These are phyloP conservation scores for Garcia nutans DNA, from an alignment of 345 rosid species.

Conservation along the genomic window DNA sequence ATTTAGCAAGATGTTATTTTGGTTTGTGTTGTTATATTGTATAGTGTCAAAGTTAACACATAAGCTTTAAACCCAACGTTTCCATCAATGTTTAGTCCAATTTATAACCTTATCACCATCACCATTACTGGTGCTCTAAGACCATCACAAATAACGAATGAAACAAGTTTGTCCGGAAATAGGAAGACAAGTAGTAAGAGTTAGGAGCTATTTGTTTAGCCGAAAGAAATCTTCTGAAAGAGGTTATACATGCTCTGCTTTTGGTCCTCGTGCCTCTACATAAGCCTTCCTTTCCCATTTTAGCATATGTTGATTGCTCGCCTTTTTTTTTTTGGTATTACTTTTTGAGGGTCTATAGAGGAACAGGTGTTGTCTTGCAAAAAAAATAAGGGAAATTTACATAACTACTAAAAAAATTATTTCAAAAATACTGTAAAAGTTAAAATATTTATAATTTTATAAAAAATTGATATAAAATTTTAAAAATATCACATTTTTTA, in stretches of 20 bases:
- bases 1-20: too few relatives aligned
- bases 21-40: too few relatives aligned
- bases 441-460: too few relatives aligned
- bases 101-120: conserved; percentile 6
- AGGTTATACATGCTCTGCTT: conserved; percentile 46
- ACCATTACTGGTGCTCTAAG: conserved; percentile 37
- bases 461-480: too few relatives aligned
- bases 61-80: conserved; percentile 43
- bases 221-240: conserved; percentile 50
- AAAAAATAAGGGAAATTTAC: too few relatives aligned
- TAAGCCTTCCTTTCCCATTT: conserved; percentile 48
- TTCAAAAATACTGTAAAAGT: too few relatives aligned
- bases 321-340: background rate
- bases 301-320: background rate
- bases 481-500: too few relatives aligned
- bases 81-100: conserved; percentile 51
- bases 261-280: conserved; percentile 24
- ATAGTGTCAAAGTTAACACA: conserved; percentile 16
- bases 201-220: conserved; percentile 52
- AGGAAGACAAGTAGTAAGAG: conserved; percentile 35
- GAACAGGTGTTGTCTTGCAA: too few relatives aligned
- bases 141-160: conserved; percentile 47
- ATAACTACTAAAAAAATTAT: too few relatives aligned
- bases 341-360: too few relatives aligned
- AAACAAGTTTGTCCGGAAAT: conserved; percentile 45